A percentile compares a stretch with the other conserved stretches of the same genome.
phyloP scores from a whole-genome alignment of 768 basidiomycete species.

The Tylopilus subfusipes region DNA sequence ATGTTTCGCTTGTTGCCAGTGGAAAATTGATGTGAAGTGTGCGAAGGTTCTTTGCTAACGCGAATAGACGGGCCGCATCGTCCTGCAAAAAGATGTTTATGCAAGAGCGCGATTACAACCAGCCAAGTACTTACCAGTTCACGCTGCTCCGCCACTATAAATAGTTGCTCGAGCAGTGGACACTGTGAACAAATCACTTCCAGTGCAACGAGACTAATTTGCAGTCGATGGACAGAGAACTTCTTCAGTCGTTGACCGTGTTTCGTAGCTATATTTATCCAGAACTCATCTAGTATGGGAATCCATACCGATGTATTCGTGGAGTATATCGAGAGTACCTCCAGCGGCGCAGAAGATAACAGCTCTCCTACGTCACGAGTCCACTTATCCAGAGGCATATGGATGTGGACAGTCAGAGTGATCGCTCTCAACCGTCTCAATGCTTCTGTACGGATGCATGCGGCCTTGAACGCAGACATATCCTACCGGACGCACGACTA shows the following conservation, averaged over 20 bases:
- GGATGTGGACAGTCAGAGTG: constrained; percentile 50
- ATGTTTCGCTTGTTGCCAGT: constrained; percentile 16
- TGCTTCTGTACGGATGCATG: constrained; percentile 33
- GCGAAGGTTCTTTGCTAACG: constrained; percentile 44
- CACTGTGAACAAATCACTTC: constrained; percentile 55
- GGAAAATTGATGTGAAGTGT: constrained; percentile 61
- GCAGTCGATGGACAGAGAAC: constrained; percentile 65
- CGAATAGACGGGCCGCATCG: constrained; percentile 33
- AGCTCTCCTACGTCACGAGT: constrained; percentile 39
- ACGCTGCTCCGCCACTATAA: constrained; percentile 50
- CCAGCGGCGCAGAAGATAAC: constrained; percentile 48
- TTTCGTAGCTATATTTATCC: constrained; percentile 42
- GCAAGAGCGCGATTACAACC: not conserved
- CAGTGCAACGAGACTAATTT: constrained; percentile 48
- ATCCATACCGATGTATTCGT: constrained; percentile 40
- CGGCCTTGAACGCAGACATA: constrained; percentile 42
- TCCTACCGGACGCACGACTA: constrained; percentile 39
- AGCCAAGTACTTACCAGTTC: constrained; percentile 39
- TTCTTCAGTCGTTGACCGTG: constrained; percentile 52
- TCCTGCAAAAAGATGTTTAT: constrained; percentile 11
- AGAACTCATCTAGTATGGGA: constrained; percentile 45
- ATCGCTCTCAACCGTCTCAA: constrained; percentile 50
- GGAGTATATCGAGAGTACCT: constrained; percentile 61
- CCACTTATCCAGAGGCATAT: constrained; percentile 42
- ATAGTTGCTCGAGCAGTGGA: constrained; percentile 55